phyloP scores from a whole-genome alignment of 306 rosid species.

The Trifolium repens region DNA sequence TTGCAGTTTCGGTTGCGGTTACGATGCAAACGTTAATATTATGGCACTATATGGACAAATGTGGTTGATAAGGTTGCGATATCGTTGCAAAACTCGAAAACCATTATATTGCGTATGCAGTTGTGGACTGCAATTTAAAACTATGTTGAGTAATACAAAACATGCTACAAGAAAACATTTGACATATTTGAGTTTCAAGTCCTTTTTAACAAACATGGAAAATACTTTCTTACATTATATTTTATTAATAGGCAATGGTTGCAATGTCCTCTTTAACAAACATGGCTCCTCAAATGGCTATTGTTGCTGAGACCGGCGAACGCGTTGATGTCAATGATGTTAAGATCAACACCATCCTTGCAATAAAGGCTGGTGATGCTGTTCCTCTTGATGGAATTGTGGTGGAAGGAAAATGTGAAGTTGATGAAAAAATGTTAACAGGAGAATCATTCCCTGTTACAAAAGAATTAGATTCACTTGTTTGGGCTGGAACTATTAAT shows the following conservation, averaged over 20 bases:
- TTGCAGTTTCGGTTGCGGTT: too few relatives aligned
- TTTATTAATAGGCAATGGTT: constrained; percentile 62
- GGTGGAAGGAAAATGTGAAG: constrained; percentile 81
- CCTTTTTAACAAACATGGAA: too few relatives aligned
- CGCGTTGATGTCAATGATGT: constrained; percentile 73
- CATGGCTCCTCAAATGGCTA: constrained; percentile 79
- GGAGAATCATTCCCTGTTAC: constrained; percentile 93
- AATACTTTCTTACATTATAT: constrained; percentile 11
- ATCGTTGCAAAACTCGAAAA: too few relatives aligned
- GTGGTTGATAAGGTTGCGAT: too few relatives aligned
- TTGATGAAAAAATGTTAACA: constrained; percentile 84
- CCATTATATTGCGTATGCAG: neutral
- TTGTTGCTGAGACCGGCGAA: constrained; percentile 74
- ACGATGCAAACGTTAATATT: neutral
- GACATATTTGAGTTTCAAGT: constrained; percentile 13
- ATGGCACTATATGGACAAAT: too few relatives aligned
- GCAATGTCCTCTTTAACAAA: constrained; percentile 73
- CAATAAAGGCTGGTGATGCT: constrained; percentile 84
- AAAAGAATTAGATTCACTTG: constrained; percentile 71
- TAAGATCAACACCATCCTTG: constrained; percentile 64
- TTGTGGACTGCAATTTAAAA: neutral
- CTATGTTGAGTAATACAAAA: neutral
- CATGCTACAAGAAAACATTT: neutral
- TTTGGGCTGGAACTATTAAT: constrained; percentile 91
- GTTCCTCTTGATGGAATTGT: constrained; percentile 90